A percentile compares a stretch with the other conserved stretches of the same genome.
phyloP scores from a whole-genome alignment of 2,329 filamentous ascomycete species.

The Magnaporthales sp. region DNA sequence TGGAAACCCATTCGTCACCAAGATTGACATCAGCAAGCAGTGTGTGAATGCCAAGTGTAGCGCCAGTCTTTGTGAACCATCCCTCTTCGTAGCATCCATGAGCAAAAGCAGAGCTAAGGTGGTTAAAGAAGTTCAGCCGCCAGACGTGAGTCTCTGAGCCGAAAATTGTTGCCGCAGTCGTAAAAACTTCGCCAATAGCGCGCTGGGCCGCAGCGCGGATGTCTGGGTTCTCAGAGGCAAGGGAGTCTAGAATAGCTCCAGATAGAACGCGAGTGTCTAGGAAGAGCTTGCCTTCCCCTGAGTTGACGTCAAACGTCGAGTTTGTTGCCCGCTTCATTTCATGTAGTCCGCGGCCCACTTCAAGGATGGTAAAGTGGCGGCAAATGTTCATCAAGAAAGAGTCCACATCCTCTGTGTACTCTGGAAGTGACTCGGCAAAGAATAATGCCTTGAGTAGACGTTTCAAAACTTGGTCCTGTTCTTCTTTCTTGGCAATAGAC shows the following conservation, averaged over 20 bases:
- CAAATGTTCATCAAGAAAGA: constrained; percentile 73
- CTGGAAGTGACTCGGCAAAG: constrained; percentile 72
- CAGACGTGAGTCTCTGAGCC: constrained; percentile 64
- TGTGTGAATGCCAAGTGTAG: constrained; percentile 81
- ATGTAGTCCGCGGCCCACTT: constrained; percentile 78
- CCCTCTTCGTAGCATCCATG: constrained; percentile 96
- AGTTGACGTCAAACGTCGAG: constrained; percentile 74
- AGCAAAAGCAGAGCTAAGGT: constrained; percentile 76
- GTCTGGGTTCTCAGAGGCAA: constrained; percentile 74
- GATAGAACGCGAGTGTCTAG: constrained; percentile 82
- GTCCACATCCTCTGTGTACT: constrained; percentile 69
- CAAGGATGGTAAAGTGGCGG: constrained; percentile 82
- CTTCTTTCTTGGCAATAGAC: constrained; percentile 79
- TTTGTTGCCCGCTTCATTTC: constrained; percentile 70
- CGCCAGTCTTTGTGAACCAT: constrained; percentile 96
- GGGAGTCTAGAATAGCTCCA: constrained; percentile 81
- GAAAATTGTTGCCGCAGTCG: constrained; percentile 69
- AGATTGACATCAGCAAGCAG: constrained; percentile 78
- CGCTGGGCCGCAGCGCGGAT: constrained; percentile 78
- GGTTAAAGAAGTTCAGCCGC: constrained; percentile 74
- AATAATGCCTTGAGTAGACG: constrained; percentile 85
- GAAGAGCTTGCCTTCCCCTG: constrained; percentile 78
- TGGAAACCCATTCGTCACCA: constrained; percentile 72
- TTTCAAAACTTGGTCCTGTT: constrained; percentile 74
- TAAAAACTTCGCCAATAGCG: constrained; percentile 69